A percentile compares a stretch with the other conserved stretches of the same genome.
These are phyloP conservation scores for Sugiyamaella grinbergsii DNA, from an alignment of 1,139 yeast genomes.

Conservation along the genomic window DNA sequence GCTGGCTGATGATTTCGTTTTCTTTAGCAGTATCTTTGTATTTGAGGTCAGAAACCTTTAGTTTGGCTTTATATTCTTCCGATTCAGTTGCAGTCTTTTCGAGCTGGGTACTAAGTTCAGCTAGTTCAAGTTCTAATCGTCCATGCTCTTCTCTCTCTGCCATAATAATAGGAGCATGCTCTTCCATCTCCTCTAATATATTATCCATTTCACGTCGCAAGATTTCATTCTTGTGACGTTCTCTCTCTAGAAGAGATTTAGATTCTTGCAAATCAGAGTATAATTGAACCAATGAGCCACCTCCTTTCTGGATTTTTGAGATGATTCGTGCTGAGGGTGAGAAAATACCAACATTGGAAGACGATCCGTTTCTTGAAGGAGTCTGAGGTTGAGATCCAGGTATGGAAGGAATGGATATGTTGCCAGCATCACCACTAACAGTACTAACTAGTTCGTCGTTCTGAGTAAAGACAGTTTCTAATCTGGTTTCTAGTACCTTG, in stretches of 20 bases:
- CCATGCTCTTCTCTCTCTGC: conserved; percentile 60
- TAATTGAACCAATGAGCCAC: conserved; percentile 65
- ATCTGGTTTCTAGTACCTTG: conserved; percentile 37
- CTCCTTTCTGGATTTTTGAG: conserved; percentile 54
- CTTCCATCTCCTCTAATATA: conserved; percentile 75
- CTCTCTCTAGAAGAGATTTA: conserved; percentile 68
- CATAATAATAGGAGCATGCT: conserved; percentile 75
- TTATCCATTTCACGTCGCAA: conserved; percentile 70
- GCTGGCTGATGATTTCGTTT: conserved; percentile 49
- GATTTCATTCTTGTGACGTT: conserved; percentile 68
- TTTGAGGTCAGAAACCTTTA: conserved; percentile 33
- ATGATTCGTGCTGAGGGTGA: conserved; percentile 51
- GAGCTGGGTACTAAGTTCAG: conserved; percentile 52
- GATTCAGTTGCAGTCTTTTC: conserved; percentile 52
- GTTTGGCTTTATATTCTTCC: conserved; percentile 42
- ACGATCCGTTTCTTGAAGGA: conserved; percentile 16
- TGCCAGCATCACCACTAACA: background rate
- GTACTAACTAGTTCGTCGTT: conserved; percentile 21
- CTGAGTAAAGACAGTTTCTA: conserved; percentile 35
- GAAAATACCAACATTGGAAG: conserved; percentile 35
- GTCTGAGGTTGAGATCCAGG: conserved; percentile 22
- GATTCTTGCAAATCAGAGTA: conserved; percentile 65
- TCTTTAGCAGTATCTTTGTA: conserved; percentile 39
- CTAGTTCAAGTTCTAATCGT: conserved; percentile 54
- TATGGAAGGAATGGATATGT: conserved; percentile 21